These are phyloP conservation scores for Avena eriantha DNA, from an alignment of 176 grass and related monocot species.

Conservation along the genomic window DNA sequence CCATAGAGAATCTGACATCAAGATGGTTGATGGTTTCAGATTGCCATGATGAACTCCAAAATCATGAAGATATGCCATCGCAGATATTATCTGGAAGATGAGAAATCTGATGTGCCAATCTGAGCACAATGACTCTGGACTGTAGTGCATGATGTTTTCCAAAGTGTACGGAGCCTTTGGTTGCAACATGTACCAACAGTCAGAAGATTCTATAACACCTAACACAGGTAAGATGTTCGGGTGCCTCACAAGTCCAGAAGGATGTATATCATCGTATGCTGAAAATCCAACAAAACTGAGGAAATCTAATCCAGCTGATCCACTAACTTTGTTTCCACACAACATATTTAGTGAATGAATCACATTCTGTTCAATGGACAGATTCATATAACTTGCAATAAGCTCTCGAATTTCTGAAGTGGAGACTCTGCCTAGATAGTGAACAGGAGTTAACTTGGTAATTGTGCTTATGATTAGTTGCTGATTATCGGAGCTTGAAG, in stretches of 20 bases:
- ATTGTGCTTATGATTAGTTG: conserved; percentile 46
- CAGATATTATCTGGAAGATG: conserved; percentile 87
- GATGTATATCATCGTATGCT: conserved; percentile 61
- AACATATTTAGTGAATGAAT: conserved; percentile 75
- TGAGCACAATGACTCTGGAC: conserved; percentile 69
- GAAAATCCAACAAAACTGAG: conserved; percentile 80
- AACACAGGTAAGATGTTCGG: conserved; percentile 85
- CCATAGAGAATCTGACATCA: conserved; percentile 80
- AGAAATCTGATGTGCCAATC: conserved; percentile 92
- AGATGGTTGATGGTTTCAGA: conserved; percentile 72
- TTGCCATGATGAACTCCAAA: conserved; percentile 83
- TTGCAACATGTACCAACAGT: conserved; percentile 69
- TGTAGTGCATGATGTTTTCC: conserved; percentile 85
- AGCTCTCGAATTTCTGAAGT: conserved; percentile 64
- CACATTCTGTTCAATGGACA: conserved; percentile 67
- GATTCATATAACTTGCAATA: conserved; percentile 53
- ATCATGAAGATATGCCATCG: conserved; percentile 73
- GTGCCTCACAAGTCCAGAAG: conserved; percentile 66
- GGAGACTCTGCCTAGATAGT: conserved; percentile 56
- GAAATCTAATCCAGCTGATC: conserved; percentile 64
- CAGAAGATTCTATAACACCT: conserved; percentile 65
- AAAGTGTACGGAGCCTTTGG: conserved; percentile 73
- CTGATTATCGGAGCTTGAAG: conserved; percentile 39
- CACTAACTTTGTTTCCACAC: conserved; percentile 65
- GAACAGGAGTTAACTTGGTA: conserved; percentile 62